phyloP scores from a whole-genome alignment of 208 protist species.

The Acanthamoeba sp. region DNA sequence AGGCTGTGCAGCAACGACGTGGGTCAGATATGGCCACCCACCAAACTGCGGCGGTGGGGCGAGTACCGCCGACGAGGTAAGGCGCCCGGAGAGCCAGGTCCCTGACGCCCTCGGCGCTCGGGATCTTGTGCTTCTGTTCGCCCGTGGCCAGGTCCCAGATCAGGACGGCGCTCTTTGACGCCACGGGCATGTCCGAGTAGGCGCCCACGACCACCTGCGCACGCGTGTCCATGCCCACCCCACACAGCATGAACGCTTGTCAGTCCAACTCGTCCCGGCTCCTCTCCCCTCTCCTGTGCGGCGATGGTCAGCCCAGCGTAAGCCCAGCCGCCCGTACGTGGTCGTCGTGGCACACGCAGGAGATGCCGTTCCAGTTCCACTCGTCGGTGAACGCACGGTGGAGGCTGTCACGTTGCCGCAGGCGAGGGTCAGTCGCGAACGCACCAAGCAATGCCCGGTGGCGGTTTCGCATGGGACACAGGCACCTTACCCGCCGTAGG shows the following conservation, averaged over 20 bases:
- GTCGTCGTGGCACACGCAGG: conserved; percentile 7
- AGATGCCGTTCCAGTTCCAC: conserved; percentile 24
- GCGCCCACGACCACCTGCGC: not conserved
- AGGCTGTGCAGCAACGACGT: not conserved
- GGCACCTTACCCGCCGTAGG: not conserved
- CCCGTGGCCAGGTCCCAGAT: conserved; percentile 1
- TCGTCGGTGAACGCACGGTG: not conserved
- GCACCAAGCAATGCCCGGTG: too few relatives aligned
- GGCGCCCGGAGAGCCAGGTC: not conserved
- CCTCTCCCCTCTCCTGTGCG: too few relatives aligned
- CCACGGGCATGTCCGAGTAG: not conserved
- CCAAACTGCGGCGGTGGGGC: too few relatives aligned
- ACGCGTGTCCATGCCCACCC: too few relatives aligned
- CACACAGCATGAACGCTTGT: too few relatives aligned
- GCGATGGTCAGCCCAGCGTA: too few relatives aligned
- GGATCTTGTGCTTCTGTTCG: conserved; percentile 2
- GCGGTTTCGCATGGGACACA: too few relatives aligned
- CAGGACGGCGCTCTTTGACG: not conserved
- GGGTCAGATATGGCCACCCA: not conserved
- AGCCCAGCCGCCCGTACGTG: too few relatives aligned
- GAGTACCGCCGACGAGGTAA: not conserved
- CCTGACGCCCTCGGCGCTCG: not conserved
- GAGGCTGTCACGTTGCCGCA: not conserved
- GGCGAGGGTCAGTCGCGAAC: too few relatives aligned
- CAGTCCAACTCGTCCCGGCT: too few relatives aligned